Percentiles rank a stretch among this genome's conserved stretches.
phyloP scores from a whole-genome alignment of 2,329 filamentous ascomycete species.

The Claviceps sp. region DNA sequence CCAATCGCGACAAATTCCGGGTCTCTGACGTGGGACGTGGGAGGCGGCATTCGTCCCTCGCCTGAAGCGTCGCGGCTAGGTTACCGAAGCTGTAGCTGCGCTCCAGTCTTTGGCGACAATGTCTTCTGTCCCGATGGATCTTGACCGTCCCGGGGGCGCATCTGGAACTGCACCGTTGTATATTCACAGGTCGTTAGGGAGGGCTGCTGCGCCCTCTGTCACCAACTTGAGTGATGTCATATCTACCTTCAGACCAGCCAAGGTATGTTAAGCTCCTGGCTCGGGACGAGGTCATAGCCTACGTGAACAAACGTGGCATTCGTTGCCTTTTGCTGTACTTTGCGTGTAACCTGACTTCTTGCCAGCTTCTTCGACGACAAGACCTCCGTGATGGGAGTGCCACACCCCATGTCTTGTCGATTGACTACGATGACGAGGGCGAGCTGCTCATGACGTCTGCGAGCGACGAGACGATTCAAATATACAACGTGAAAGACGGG shows the following conservation, averaged over 20 bases:
- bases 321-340: neutral
- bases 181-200: slow-evolving; percentile 33
- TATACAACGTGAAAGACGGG: slow-evolving; percentile 88
- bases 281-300: neutral
- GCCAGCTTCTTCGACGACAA: slow-evolving; percentile 43
- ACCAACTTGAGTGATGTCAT: slow-evolving; percentile 69
- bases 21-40: neutral
- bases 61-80: too few relatives aligned
- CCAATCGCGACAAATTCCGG: neutral
- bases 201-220: slow-evolving; percentile 25
- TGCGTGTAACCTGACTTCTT: neutral
- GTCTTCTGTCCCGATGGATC: slow-evolving; percentile 43
- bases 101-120: slow-evolving; percentile 16
- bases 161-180: slow-evolving; percentile 33
- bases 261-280: slow-evolving; percentile 36
- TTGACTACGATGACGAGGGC: slow-evolving; percentile 93
- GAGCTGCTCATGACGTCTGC: slow-evolving; percentile 84
- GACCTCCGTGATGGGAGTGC: slow-evolving; percentile 38
- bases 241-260: slow-evolving; percentile 62
- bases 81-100: neutral
- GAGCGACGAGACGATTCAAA: slow-evolving; percentile 88
- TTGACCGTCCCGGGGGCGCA: slow-evolving; percentile 32
- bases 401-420: slow-evolving; percentile 61
- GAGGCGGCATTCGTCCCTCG: neutral
- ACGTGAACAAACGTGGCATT: neutral